Base-by-base conservation (phyloP, 1,139 yeast genomes). In the Blastobotrys proliferans region DNA sequence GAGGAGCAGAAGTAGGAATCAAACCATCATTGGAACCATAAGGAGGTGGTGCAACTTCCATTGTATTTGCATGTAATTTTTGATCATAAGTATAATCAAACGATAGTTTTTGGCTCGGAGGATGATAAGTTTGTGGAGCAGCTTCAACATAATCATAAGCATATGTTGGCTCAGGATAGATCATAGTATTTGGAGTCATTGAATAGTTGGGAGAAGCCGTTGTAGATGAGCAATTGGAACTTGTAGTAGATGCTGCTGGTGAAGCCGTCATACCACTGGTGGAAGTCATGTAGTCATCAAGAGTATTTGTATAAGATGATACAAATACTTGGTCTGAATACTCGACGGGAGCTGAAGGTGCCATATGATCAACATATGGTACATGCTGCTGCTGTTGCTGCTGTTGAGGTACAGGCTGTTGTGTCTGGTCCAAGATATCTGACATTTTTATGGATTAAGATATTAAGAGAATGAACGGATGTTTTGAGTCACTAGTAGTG, bases 71-170 rank as follows among this genome's bases (percentile, higher is more conserved):
- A 19, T 35, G 27, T 33, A 38, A 16, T 11, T 29, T 18, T 13
- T 24, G 35, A 13, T 41, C 40, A 32, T 24, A 41, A 1, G 44
- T 35, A 29, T 41, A 41, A 29, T 41, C 44, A 30, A 41, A 22
- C 9, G 38, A 35, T 28, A 25, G 14, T n/a, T n/a, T n/a, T n/a
- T n/a, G n/a, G n/a, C n/a, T n/a, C n/a, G n/a, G n/a, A n/a, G n/a
- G n/a, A n/a, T n/a, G n/a, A n/a, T n/a, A n/a, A n/a, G n/a, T n/a
- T n/a, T n/a, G n/a, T 19, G 44, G 44, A 28, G 44, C 26, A 14
- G 40, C 21, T 6, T 33, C 36, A 11, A 18, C 36, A 33, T 33
- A 33, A 6, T 5, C 34, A 8, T 4, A 5, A 5, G 34, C 34
- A 16, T 30, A 30, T 16, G 17, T 14, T 11, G 34, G 19, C 19